Evolutionary conservation across 2,329 filamentous ascomycete species (phyloP), one percentile per base, ranked within the genome.

Genomic region (Domatiomyces catenatus): DNA sequence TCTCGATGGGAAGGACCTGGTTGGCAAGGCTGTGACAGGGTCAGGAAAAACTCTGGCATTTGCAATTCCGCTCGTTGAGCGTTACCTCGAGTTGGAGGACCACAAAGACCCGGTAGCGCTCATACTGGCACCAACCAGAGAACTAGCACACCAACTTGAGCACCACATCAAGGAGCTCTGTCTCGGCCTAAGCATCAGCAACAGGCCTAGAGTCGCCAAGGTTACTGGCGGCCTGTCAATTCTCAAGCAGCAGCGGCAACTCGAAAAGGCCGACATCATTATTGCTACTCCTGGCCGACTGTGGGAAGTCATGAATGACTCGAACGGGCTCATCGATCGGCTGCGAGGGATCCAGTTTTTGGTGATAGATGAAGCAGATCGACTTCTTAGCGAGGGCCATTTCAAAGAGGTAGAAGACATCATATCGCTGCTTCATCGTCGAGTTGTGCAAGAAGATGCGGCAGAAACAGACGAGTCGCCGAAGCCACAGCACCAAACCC

Each of bases 21-120:
- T 98, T 56, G 92, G 92, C 43, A 98, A 98, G 69, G 92, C 92
- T 1, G 84, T 90, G 8, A 98, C 92, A 0, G 92, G 92, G 57
- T 96, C 92, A 12, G 92, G 92, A 59, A 98, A 98, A 69, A 98
- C 92, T 0, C 71, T 98, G 44, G 90, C 92, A 0, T 98, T 94
- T 66, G 87, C 84, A 1, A 88, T 98, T 55, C 92, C 92, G 0
- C 92, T 98, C 50, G 72, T 96, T 8, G 89, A 98, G 66, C 75
- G 77, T 50, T 95, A 83, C 73, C 12, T 8, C 8, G 15, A 24
- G 22, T 39, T 39, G 10, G 32, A 39, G 10, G 32, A 39, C 32
- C 32, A 39, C 32, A 52, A 50, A 20, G 18, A 43, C 1, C 84
- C 88, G 0, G 75, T 83, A 49, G 86, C 87, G 1, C 69, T 98